phyloP scores from a whole-genome alignment of 192 early-diverging fungal species.

The Coemansia aciculifera region DNA sequence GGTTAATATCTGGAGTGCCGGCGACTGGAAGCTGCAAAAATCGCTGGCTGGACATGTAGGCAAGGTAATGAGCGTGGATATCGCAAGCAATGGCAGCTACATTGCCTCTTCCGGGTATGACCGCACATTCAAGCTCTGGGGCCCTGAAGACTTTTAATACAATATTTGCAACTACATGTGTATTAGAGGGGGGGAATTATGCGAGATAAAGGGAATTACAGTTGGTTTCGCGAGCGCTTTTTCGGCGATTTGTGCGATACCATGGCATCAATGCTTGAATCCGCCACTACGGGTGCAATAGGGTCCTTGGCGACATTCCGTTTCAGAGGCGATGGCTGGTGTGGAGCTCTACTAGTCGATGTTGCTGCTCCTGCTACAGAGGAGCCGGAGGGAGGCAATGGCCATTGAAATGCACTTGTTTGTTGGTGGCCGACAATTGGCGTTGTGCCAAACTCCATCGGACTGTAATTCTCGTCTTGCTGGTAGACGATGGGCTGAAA shows the following conservation, averaged over 20 bases:
- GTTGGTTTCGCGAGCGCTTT: slow-evolving; percentile 15
- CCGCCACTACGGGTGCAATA: background rate
- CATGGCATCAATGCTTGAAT: background rate
- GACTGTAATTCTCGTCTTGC: slow-evolving; percentile 69
- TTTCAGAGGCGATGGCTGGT: slow-evolving; percentile 55
- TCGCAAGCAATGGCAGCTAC: slow-evolving; percentile 74
- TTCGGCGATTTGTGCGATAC: slow-evolving; percentile 9
- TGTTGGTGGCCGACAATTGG: slow-evolving; percentile 64
- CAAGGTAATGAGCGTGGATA: slow-evolving; percentile 87
- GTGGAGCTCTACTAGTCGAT: slow-evolving; percentile 18
- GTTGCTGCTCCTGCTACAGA: slow-evolving; percentile 6
- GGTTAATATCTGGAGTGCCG: slow-evolving; percentile 90
- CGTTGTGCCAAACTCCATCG: slow-evolving; percentile 73
- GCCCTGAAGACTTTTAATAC: slow-evolving; percentile 52
- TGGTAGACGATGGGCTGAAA: slow-evolving; percentile 79
- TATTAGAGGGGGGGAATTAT: background rate
- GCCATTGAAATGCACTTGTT: slow-evolving; percentile 72
- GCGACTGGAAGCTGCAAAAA: slow-evolving; percentile 91
- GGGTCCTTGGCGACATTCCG: slow-evolving; percentile 30
- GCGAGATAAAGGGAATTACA: background rate
- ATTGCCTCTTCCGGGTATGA: slow-evolving; percentile 88
- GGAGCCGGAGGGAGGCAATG: slow-evolving; percentile 33
- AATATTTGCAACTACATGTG: background rate
- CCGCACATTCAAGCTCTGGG: slow-evolving; percentile 94
- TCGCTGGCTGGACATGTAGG: slow-evolving; percentile 84